Evolutionary conservation across 495 filamentous ascomycete genomes (phyloP).

Genomic region (Neurospora sp.): DNA sequence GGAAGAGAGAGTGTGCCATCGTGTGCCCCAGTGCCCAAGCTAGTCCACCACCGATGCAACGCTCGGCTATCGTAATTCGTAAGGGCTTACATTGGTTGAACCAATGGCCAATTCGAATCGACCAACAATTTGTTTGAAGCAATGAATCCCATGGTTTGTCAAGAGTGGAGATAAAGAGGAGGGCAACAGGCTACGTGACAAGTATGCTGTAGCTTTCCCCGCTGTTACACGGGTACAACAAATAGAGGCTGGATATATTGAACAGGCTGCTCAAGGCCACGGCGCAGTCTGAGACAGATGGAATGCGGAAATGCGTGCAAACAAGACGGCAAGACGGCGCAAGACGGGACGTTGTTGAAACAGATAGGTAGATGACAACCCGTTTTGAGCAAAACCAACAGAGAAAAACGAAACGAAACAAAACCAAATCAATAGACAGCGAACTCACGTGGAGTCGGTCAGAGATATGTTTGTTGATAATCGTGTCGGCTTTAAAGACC

Average conservation of each 20-base stretch:
- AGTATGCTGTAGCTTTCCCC: not conserved
- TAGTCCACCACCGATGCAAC: not conserved
- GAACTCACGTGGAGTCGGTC: not conserved
- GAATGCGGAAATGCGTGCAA: not conserved
- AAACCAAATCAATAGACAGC: not conserved
- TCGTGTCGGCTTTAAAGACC: not conserved
- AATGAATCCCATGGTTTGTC: not conserved
- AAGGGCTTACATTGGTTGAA: not conserved
- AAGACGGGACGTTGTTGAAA: not conserved
- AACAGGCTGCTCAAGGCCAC: not conserved
- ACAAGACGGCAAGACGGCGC: not conserved
- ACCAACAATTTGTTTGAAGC: not conserved
- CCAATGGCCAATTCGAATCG: not conserved
- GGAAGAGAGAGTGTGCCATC: not conserved
- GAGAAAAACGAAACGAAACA: not conserved
- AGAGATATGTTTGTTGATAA: not conserved
- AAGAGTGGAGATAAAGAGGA: not conserved
- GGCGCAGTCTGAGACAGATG: not conserved
- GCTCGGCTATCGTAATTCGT: not conserved
- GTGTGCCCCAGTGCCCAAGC: not conserved
- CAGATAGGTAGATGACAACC: not conserved
- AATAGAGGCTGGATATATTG: not conserved
- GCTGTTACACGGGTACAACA: not conserved
- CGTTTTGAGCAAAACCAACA: not conserved
- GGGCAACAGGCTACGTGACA: not conserved